Conservation (phyloP, 2,329 filamentous ascomycete species). For the Colletotrichum zoysiae region DNA sequence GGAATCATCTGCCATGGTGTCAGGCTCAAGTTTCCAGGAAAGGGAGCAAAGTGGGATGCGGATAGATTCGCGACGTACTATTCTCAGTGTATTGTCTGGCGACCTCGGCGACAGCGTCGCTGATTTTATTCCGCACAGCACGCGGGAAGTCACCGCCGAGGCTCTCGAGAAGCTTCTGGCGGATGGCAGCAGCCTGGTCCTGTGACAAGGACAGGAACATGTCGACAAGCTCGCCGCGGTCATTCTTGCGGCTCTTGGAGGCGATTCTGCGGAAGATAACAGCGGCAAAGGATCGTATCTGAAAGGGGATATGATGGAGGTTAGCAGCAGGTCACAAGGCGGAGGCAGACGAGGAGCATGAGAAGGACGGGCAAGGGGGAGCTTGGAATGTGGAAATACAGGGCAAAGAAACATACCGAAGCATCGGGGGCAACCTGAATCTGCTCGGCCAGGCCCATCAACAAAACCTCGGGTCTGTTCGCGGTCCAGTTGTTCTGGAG, state of each 20-base stretch:
- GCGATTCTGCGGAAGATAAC: slow-evolving; percentile 96
- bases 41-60: not conserved
- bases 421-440: slow-evolving; percentile 82
- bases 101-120: slow-evolving; percentile 96
- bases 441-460: slow-evolving; percentile 96
- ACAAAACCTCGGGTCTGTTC: slow-evolving; percentile 83
- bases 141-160: slow-evolving; percentile 79
- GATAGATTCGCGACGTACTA: slow-evolving; percentile 67
- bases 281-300: slow-evolving; percentile 92
- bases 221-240: slow-evolving; percentile 79
- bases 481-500: slow-evolving; percentile 91
- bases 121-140: slow-evolving; percentile 91
- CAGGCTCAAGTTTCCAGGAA: slow-evolving; percentile 6
- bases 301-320: slow-evolving; percentile 31
- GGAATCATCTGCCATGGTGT: slow-evolving; percentile 71
- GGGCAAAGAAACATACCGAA: slow-evolving; percentile 63
- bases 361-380: not conserved
- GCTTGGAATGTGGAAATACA: slow-evolving; percentile 9
- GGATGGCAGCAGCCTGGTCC: slow-evolving; percentile 82
- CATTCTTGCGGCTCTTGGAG: slow-evolving; percentile 85
- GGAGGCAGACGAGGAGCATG: not conserved
- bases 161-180: slow-evolving; percentile 84
- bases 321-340: slow-evolving; percentile 19
- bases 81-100: slow-evolving; percentile 95
- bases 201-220: slow-evolving; percentile 84